Conservation (phyloP, 192 early-diverging fungal species). For the Coemansia asiatica region DNA sequence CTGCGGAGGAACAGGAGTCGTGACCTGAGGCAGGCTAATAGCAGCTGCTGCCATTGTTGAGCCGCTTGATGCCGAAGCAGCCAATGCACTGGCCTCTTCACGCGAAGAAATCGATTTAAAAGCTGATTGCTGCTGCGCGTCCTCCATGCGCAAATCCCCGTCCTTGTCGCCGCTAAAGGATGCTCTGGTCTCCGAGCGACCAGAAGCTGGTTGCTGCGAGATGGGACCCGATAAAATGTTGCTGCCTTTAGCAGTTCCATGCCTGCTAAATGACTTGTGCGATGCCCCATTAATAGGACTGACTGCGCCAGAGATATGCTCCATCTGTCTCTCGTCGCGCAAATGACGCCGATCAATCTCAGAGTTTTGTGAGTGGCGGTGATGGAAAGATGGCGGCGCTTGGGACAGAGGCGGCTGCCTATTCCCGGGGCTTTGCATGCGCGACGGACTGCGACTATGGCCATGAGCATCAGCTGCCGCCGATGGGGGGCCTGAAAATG, state of each 20-base stretch:
- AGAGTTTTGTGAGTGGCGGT: not conserved
- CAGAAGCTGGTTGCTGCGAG: not conserved
- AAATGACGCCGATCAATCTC: constrained; percentile 1
- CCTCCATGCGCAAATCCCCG: constrained; percentile 40
- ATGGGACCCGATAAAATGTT: not conserved
- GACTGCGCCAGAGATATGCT: not conserved
- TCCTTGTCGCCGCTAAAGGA: constrained; percentile 25
- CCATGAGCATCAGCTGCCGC: constrained; percentile 5
- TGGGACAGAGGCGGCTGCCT: constrained; percentile 18
- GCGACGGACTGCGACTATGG: constrained; percentile 38
- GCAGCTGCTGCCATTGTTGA: constrained; percentile 15
- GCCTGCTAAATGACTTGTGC: constrained; percentile 10
- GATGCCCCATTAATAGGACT: not conserved
- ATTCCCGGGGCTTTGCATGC: constrained; percentile 18
- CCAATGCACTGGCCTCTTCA: constrained; percentile 3
- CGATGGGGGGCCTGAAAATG: constrained; percentile 17
- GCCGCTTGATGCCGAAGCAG: constrained; percentile 3
- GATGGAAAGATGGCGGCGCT: constrained; percentile 5
- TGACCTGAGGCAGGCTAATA: constrained; percentile 32
- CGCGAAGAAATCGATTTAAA: constrained; percentile 10
- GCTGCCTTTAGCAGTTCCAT: constrained; percentile 14
- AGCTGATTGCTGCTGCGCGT: constrained; percentile 10
- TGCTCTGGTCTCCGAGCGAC: constrained; percentile 4
- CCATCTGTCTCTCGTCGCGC: constrained; percentile 13
- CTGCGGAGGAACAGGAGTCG: constrained; percentile 18